Evolutionary conservation across 108 stramenopile genomes (phyloP), one percentile per base, ranked within the genome.

Genomic region (Fistulifera solaris): DNA sequence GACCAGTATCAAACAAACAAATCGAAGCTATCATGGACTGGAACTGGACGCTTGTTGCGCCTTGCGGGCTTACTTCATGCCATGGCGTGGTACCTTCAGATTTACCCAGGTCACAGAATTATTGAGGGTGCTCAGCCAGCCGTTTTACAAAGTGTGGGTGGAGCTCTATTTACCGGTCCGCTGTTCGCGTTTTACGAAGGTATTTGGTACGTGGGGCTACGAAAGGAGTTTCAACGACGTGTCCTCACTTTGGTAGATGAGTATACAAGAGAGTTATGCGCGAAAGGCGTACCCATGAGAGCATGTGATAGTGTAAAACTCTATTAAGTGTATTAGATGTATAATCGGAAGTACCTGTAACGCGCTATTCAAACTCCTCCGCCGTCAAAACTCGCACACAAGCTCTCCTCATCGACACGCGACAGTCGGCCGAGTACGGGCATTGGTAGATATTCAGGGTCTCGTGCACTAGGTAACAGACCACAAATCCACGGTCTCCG

Each of bases 371-470:
- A n/a, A n/a, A 35, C 31, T 35, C 3, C 31, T 35, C 31, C 31
- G 6, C 6, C 3, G 31, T 35, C 31, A 35, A 35, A 35, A 35
- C 31, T 35, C 31, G 31, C 31, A 8, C 31, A 3, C 8, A 8
- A 35, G 31, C 31, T 35, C 8, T 35, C 31, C 6, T 35, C 31
- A 6, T 6, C 31, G 8, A 35, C 8, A 6, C 63, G 65, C 8
- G 68, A 65, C 14, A 65, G 47, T 31, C 72, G 64, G 18, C 85
- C 84, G 40, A 64, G 56, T 27, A 87, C 56, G 7, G 92, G 92
- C n/a, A 87, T 25, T 28, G 92, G 92, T 23, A 93, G 58, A 71
- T 72, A 87, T 45, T 89, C 77, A n/a, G 87, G 85, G 54, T 89
- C 86, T 54, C 40, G 57, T 40, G 74, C 69, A 35, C 83, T 85